phyloP scores from a whole-genome alignment of 1,139 yeast species.

The Pichia sp. region DNA sequence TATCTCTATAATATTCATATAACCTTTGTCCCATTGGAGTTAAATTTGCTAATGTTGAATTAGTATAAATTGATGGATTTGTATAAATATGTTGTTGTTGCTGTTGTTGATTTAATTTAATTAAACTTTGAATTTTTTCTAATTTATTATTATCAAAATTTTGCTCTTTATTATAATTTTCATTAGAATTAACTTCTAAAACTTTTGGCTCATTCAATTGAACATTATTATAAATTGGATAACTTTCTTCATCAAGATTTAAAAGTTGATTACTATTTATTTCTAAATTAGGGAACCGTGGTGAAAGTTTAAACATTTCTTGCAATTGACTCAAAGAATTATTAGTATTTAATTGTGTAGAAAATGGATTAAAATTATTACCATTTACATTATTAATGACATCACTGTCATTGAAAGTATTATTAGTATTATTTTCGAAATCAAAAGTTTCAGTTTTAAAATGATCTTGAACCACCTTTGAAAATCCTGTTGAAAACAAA shows the following conservation, averaged over 20 bases:
- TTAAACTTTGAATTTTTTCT: background rate
- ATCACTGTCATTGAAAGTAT: too few species aligned
- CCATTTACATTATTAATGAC: background rate
- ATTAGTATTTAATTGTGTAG: background rate
- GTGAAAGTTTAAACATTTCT: constrained; percentile 16
- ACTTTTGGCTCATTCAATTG: background rate
- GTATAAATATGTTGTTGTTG: constrained; percentile 14
- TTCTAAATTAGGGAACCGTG: background rate
- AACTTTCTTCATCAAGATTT: background rate
- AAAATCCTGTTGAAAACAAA: constrained; percentile 22
- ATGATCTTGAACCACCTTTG: constrained; percentile 21
- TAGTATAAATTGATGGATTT: constrained; percentile 27
- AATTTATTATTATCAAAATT: background rate
- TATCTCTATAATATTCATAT: constrained; percentile 61
- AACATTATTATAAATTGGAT: background rate
- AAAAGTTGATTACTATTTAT: background rate
- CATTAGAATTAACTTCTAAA: background rate
- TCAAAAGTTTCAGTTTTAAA: constrained; percentile 11
- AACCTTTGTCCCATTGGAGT: constrained; percentile 43
- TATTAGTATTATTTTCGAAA: background rate
- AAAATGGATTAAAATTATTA: background rate
- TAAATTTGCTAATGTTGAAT: constrained; percentile 27
- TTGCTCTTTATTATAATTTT: background rate
- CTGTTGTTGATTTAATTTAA: constrained; percentile 1
- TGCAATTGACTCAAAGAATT: constrained; percentile 7